Percentiles rank a stretch among this genome's conserved stretches.
These are phyloP conservation scores for Apiospora phragmitis DNA, from an alignment of 2,329 filamentous ascomycete species.

Conservation along the genomic window DNA sequence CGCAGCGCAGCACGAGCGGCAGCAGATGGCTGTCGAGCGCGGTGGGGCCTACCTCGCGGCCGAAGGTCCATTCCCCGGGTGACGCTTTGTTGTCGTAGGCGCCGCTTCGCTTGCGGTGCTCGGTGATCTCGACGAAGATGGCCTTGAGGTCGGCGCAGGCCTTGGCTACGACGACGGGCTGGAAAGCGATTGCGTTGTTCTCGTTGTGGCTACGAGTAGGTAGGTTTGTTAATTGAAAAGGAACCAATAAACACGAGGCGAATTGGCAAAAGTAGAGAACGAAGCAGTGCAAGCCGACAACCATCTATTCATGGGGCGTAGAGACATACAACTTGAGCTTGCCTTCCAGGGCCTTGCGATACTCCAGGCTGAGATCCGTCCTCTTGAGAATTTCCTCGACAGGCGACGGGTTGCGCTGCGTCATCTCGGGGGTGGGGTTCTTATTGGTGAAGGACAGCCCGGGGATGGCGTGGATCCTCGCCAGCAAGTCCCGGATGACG, in stretches of 20 bases:
- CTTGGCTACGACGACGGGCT: conserved; percentile 10
- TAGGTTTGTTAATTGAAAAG: background rate
- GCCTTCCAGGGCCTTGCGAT: conserved; percentile 14
- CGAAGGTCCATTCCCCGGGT: conserved; percentile 14
- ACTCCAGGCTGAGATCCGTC: conserved; percentile 11
- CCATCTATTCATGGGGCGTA: too few relatives aligned
- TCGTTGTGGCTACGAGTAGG: conserved; percentile 8
- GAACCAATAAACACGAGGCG: background rate
- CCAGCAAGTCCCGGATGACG: conserved; percentile 13
- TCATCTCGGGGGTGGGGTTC: conserved; percentile 15
- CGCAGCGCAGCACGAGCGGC: conserved; percentile 16
- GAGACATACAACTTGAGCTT: conserved; percentile 15
- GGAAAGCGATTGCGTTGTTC: conserved; percentile 14
- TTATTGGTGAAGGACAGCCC: conserved; percentile 17
- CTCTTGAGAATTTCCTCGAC: conserved; percentile 16
- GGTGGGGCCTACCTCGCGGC: conserved; percentile 12
- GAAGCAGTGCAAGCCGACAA: background rate
- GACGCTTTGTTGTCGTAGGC: background rate
- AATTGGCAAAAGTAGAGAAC: background rate
- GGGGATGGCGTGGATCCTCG: conserved; percentile 16
- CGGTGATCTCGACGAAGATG: conserved; percentile 13
- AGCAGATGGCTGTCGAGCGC: conserved; percentile 16
- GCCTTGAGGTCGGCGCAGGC: conserved; percentile 11
- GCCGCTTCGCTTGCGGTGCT: conserved; percentile 11
- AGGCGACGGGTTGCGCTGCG: conserved; percentile 13